Conservation (phyloP, 78 protist genomes). For the Guillardia theta region DNA sequence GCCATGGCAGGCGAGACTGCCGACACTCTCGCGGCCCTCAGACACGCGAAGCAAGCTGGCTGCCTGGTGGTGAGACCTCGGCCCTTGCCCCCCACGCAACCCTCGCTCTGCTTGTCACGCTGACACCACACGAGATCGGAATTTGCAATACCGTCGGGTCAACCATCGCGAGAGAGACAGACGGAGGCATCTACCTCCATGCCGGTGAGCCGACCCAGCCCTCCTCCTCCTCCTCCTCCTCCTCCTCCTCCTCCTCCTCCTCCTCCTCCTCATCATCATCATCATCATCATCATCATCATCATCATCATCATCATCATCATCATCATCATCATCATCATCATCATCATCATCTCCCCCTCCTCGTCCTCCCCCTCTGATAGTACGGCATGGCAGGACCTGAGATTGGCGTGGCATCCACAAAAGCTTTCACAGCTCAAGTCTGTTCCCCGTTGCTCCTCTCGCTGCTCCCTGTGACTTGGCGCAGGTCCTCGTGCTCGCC, state of each 20-base stretch:
- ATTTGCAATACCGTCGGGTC: constrained; percentile 84
- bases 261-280: not conserved
- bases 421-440: constrained; percentile 96
- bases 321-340: too few relatives aligned
- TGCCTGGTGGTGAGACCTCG: not conserved
- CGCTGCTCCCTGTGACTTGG: not conserved
- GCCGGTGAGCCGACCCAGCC: not conserved
- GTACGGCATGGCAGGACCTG: constrained; percentile 92
- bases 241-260: not conserved
- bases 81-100: not conserved
- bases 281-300: not conserved
- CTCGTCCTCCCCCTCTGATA: too few relatives aligned
- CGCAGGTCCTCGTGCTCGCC: not conserved
- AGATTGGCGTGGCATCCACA: constrained; percentile 97
- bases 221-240: not conserved
- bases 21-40: constrained; percentile 70
- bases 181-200: constrained; percentile 47
- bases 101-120: not conserved
- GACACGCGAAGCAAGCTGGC: not conserved
- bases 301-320: not conserved
- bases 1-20: constrained; percentile 89
- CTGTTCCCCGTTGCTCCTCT: not conserved
- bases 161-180: constrained; percentile 85
- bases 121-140: constrained; percentile 20
- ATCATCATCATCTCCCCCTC: too few relatives aligned